Base-by-base conservation (phyloP, 768 basidiomycete genomes). In the Russula compacta region DNA sequence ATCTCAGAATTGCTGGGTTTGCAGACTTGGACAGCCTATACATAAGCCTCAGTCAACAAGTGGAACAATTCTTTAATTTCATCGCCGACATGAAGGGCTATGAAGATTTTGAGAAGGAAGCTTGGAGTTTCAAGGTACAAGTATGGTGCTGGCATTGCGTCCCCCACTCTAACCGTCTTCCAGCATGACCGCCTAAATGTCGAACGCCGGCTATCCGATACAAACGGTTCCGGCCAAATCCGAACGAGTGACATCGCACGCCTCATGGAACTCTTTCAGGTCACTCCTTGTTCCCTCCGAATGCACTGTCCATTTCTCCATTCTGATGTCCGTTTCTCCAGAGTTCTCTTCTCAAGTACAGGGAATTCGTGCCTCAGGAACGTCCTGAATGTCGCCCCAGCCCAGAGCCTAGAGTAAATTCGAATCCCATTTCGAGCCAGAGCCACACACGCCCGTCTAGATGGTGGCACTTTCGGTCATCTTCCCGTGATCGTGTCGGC, bases 191-290 rank as follows among this genome's bases (percentile, higher is more conserved):
- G 89, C n/a, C 70, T 86, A 14, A 83, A 77, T 50, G 82, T 92
- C 17, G 85, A 89, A 70, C 81, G 82, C 50, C 78, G 87, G 40
- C 69, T 83, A 17, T 69, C 75, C 1, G 83, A 85, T 29, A 71
- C 73, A 17, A 71, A 74, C 1, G 68, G 68, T 17, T 75, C 75
- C 32, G 72, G 76, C 0, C 79, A 78, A 52, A 75, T 92, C 59
- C 83, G 81, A 71, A 88, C 89, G 3, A 86, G 87, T 66, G 91
- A 93, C 66, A 76, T 92, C 43, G 87, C 90, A 7, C 78, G 89
- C 19, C 75, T 92, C 15, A 89, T 93, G 87, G 91, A 92, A 66
- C 73, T 92, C 3, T 90, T 92, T 68, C 90, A 91, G 74, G 87
- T 81, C 61, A 58, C n/a, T 19, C 17, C 19, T 35, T 40, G 40